Evolutionary conservation across 345 rosid species (phyloP).

Genomic region (Populus nigra): DNA sequence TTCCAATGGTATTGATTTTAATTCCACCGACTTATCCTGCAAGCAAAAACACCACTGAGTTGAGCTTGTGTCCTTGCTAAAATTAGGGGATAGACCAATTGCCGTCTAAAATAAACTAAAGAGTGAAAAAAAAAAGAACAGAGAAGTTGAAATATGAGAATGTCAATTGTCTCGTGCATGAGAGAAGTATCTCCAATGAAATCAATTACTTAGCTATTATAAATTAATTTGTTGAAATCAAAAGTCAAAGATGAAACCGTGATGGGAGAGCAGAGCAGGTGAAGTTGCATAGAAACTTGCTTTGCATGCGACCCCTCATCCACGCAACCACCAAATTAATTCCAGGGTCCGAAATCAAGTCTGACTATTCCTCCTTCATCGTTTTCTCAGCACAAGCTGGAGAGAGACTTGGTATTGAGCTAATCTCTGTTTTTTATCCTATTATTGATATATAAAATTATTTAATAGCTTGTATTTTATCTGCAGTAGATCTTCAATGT

Average conservation of each 20-base stretch:
- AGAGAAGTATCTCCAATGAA: background rate
- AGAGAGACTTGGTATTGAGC: no score
- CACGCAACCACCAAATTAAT: background rate
- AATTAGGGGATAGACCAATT: background rate
- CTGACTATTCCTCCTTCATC: background rate
- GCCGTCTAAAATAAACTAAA: background rate
- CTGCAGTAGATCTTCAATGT: no score
- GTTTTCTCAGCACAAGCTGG: background rate
- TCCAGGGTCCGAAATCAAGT: background rate
- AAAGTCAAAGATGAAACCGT: no score
- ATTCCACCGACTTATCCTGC: background rate
- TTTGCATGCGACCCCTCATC: background rate
- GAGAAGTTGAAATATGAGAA: background rate
- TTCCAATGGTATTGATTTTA: background rate
- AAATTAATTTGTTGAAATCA: background rate
- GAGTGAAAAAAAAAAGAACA: background rate
- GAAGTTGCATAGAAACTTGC: background rate
- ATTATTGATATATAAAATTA: no score
- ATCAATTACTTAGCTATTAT: background rate
- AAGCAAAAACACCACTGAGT: background rate
- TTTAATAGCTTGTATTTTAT: no score
- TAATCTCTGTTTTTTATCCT: no score
- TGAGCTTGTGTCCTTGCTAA: background rate
- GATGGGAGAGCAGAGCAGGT: background rate
- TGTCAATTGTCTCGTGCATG: no score